phyloP scores from a whole-genome alignment of 768 basidiomycete genomes.

The Pulveroboletus sp. region DNA sequence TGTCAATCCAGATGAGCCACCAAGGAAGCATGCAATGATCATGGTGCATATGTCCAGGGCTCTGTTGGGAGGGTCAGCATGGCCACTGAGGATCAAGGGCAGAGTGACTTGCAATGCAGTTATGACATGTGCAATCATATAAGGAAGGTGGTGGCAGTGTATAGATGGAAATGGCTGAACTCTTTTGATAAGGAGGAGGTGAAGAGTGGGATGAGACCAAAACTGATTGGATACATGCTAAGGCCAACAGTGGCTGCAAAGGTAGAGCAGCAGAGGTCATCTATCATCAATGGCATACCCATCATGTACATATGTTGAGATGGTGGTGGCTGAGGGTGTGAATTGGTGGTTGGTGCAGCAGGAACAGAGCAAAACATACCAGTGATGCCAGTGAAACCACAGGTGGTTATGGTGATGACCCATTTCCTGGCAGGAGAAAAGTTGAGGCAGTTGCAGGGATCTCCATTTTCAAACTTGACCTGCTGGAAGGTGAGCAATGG shows the following conservation, averaged over 20 bases:
- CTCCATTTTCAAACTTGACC: constrained; percentile 40
- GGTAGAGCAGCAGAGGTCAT: constrained; percentile 40
- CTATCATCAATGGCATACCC: constrained; percentile 55
- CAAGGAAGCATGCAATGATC: constrained; percentile 60
- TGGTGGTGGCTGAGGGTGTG: constrained; percentile 40
- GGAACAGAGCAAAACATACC: constrained; percentile 19
- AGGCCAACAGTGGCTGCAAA: constrained; percentile 48
- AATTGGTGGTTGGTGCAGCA: not conserved
- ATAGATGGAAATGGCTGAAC: constrained; percentile 61
- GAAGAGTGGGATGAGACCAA: constrained; percentile 58
- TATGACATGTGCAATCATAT: constrained; percentile 48
- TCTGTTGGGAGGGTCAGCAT: constrained; percentile 20
- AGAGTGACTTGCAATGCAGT: constrained; percentile 26
- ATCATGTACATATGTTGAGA: constrained; percentile 51
- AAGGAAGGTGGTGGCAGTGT: constrained; percentile 49
- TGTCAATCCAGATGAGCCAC: constrained; percentile 65
- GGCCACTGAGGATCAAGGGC: not conserved
- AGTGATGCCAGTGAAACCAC: constrained; percentile 31
- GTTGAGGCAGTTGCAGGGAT: constrained; percentile 39
- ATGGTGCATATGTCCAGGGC: constrained; percentile 54
- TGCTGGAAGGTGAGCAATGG: constrained; percentile 13
- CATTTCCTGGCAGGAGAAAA: constrained; percentile 41
- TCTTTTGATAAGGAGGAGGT: constrained; percentile 72
- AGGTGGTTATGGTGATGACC: constrained; percentile 35
- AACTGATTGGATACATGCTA: constrained; percentile 55